Conservation (phyloP, 2,329 filamentous ascomycete genomes). For the Fusarium globosum region DNA sequence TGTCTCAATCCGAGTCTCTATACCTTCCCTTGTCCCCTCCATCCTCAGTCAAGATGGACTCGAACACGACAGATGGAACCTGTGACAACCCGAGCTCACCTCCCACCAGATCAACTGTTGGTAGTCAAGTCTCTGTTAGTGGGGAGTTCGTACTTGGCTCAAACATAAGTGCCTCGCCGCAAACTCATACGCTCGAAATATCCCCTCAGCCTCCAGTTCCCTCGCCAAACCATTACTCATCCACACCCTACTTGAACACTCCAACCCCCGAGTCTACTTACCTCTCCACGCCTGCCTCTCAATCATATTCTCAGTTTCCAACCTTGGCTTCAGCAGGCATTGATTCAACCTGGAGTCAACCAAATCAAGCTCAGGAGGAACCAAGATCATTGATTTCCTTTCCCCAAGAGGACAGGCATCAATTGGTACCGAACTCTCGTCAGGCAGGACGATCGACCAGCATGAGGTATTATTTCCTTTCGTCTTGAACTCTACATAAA, state of each 20-base stretch:
- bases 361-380: conserved; percentile 34
- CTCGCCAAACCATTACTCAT: conserved; percentile 41
- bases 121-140: conserved; percentile 36
- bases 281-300: conserved; percentile 40
- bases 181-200: conserved; percentile 34
- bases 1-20: conserved; percentile 46
- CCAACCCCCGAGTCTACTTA: conserved; percentile 41
- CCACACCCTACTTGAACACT: conserved; percentile 39
- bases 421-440: conserved; percentile 22
- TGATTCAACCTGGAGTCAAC: conserved; percentile 41
- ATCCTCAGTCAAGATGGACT: conserved; percentile 47
- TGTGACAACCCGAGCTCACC: conserved; percentile 45
- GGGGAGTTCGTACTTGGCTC: conserved; percentile 36
- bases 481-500: background rate
- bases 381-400: conserved; percentile 32
- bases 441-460: conserved; percentile 28
- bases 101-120: conserved; percentile 41
- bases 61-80: conserved; percentile 42
- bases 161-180: conserved; percentile 41
- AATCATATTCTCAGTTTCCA: conserved; percentile 42
- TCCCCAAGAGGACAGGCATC: conserved; percentile 26
- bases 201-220: conserved; percentile 38
- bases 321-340: conserved; percentile 36
- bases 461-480: conserved; percentile 39
- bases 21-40: conserved; percentile 45